These are phyloP conservation scores for Castanea mollissima DNA, from an alignment of 306 rosid species.

Conservation along the genomic window DNA sequence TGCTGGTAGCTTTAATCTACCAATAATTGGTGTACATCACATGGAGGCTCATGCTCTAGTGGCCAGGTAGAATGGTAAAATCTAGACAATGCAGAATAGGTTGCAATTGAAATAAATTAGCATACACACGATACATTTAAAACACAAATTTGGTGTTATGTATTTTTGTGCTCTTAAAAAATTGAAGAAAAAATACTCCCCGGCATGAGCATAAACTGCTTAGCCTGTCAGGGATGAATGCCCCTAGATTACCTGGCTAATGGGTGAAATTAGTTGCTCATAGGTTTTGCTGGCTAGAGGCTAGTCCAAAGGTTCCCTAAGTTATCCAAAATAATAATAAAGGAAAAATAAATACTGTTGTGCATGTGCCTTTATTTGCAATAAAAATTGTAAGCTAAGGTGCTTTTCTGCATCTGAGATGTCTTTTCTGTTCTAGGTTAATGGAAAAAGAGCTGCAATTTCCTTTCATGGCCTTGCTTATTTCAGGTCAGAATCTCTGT, in stretches of 20 bases:
- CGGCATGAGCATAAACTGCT: too few species aligned
- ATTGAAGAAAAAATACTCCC: background rate
- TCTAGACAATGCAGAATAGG: conserved; percentile 1
- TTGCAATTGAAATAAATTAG: conserved; percentile 1
- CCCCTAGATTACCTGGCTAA: too few species aligned
- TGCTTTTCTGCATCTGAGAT: conserved; percentile 21
- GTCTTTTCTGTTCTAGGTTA: conserved; percentile 50
- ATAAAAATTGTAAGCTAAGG: conserved; percentile 2
- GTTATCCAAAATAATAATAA: too few species aligned
- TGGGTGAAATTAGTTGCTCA: too few species aligned
- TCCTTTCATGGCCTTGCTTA: conserved; percentile 89
- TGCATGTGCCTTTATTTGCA: background rate
- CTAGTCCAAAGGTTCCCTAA: too few species aligned
- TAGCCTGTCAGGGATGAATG: too few species aligned
- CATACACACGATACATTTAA: conserved; percentile 7
- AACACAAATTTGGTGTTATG: conserved; percentile 11
- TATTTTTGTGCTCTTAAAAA: conserved; percentile 15
- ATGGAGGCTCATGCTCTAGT: conserved; percentile 99
- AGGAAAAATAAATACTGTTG: background rate
- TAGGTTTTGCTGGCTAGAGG: too few species aligned
- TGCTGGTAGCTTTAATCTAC: conserved; percentile 62
- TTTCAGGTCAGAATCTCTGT: conserved; percentile 58
- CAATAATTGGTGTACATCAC: conserved; percentile 90
- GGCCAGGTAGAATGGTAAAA: conserved; percentile 59
- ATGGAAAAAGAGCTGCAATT: conserved; percentile 71